A percentile compares a stretch with the other conserved stretches of the same genome.
Conservation (phyloP, 495 filamentous ascomycete genomes). For the Lasiosphaeria ovina region DNA sequence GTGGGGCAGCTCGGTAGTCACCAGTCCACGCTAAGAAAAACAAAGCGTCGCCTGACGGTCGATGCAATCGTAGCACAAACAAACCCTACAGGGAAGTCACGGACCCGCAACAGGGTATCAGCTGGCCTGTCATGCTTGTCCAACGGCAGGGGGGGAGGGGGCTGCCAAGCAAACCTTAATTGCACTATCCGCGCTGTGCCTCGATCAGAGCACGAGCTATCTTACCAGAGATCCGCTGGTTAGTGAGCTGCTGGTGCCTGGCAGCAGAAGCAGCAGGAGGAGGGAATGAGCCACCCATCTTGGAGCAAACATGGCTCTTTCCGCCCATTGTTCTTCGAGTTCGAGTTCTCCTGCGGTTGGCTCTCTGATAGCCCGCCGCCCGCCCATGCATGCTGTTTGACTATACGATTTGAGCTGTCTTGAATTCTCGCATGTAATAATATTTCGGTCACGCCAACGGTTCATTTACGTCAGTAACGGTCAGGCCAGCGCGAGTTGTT, state of each 20-base stretch:
- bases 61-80: not conserved
- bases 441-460: not conserved
- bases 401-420: not conserved
- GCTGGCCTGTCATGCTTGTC: not conserved
- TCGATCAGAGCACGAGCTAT: too few species aligned
- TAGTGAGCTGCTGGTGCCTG: not conserved
- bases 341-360: not conserved
- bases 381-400: too few species aligned
- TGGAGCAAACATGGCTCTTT: constrained; percentile 1
- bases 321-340: not conserved
- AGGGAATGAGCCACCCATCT: not conserved
- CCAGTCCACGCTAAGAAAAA: not conserved
- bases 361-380: not conserved
- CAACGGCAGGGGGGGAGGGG: not conserved
- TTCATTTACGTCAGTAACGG: not conserved
- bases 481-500: not conserved
- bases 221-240: too few species aligned
- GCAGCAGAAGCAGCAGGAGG: not conserved
- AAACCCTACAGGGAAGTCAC: not conserved
- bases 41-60: not conserved
- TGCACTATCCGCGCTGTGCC: not conserved
- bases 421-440: not conserved
- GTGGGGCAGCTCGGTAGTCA: too few species aligned
- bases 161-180: not conserved
- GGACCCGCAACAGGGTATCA: not conserved